phyloP scores from a whole-genome alignment of 2,329 filamentous ascomycete genomes.

The Chaetomiaceae sp. region DNA sequence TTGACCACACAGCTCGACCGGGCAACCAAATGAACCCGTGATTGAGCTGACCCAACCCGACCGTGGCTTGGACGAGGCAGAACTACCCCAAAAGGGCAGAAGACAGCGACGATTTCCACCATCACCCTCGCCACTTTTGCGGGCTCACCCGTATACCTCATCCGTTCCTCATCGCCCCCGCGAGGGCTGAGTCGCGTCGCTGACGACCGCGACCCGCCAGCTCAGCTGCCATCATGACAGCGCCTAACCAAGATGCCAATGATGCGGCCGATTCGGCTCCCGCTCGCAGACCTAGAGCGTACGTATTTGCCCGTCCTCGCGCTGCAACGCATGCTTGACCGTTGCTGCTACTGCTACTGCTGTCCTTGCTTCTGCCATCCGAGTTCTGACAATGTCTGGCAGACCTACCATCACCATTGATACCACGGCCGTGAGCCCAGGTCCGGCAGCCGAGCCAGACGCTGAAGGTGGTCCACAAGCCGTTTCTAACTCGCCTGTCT shows the following conservation, averaged over 20 bases:
- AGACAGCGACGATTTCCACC: background rate
- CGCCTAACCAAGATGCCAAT: slow-evolving; percentile 14
- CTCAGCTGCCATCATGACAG: slow-evolving; percentile 26
- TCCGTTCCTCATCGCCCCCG: slow-evolving; percentile 10
- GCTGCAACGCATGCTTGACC: background rate
- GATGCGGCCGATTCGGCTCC: slow-evolving; percentile 24
- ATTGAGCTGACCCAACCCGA: background rate
- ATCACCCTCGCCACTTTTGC: slow-evolving; percentile 14
- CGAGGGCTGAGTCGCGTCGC: slow-evolving; percentile 20
- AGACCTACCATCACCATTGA: slow-evolving; percentile 55
- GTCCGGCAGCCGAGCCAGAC: slow-evolving; percentile 30
- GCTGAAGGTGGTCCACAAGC: slow-evolving; percentile 28
- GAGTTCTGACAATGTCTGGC: slow-evolving; percentile 17
- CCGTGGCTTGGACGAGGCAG: slow-evolving; percentile 22
- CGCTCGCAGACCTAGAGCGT: slow-evolving; percentile 37
- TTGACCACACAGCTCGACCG: background rate
- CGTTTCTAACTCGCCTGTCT: slow-evolving; percentile 34
- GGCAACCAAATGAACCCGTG: slow-evolving; percentile 1
- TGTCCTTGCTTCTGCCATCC: slow-evolving; percentile 3
- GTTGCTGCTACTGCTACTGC: background rate
- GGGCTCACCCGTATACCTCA: background rate
- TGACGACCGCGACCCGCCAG: slow-evolving; percentile 17
- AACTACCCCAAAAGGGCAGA: background rate
- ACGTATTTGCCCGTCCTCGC: slow-evolving; percentile 24
- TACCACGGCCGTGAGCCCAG: slow-evolving; percentile 40